phyloP scores from a whole-genome alignment of 345 rosid genomes.

The Aethionema arabicum region DNA sequence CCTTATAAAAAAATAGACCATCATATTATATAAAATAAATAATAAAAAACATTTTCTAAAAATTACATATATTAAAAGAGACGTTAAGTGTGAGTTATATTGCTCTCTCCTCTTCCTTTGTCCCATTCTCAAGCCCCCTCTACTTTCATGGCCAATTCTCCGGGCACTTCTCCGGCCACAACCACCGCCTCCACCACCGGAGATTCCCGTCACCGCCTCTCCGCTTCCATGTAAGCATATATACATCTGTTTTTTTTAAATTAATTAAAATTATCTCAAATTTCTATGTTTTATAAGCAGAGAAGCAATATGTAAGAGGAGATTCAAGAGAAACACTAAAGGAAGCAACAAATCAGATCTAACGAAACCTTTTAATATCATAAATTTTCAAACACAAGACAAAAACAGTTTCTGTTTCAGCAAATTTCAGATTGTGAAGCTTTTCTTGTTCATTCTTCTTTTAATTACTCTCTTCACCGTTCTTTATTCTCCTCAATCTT shows the following conservation, averaged over 20 bases:
- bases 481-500: constrained; percentile 53
- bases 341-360: constrained; percentile 30
- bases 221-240: constrained; percentile 34
- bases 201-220: constrained; percentile 38
- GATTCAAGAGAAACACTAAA: constrained; percentile 47
- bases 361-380: constrained; percentile 39
- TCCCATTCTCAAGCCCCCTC: constrained; percentile 21
- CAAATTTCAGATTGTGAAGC: constrained; percentile 60
- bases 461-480: constrained; percentile 58
- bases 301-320: constrained; percentile 66
- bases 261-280: background rate
- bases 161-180: constrained; percentile 25
- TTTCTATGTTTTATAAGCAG: constrained; percentile 38
- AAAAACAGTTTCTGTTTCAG: constrained; percentile 52
- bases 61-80: constrained; percentile 31
- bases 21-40: background rate
- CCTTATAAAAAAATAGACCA: constrained; percentile 9
- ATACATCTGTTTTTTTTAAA: background rate
- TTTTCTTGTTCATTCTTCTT: constrained; percentile 54
- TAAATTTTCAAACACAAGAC: constrained; percentile 51
- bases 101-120: constrained; percentile 21
- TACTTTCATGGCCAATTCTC: constrained; percentile 33
- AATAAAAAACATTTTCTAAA: background rate
- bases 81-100: constrained; percentile 46
- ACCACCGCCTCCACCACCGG: constrained; percentile 14